Percentiles rank a stretch among this genome's conserved stretches.
Evolutionary conservation across 1,284 basidiomycete genomes (phyloP).

Genomic region (Puccinia polysora): DNA sequence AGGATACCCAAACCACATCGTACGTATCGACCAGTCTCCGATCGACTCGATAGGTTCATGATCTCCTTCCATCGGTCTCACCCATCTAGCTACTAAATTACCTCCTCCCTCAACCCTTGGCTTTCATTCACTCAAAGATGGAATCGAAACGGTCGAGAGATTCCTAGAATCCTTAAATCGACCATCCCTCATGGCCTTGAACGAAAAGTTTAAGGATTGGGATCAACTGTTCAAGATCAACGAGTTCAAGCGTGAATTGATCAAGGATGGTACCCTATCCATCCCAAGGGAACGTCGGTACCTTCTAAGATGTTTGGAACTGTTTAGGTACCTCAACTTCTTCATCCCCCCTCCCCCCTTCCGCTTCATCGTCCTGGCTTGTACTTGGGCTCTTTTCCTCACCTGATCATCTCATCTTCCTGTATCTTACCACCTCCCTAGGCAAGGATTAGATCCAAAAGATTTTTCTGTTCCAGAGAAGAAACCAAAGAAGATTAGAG

Average conservation of each 20-base stretch:
- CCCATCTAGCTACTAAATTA: background rate
- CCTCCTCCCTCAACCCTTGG: background rate
- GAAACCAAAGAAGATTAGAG: constrained; percentile 36
- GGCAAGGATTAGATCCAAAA: constrained; percentile 37
- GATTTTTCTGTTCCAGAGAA: background rate
- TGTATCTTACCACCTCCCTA: too few species aligned
- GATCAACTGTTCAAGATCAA: constrained; percentile 15
- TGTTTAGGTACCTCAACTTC: constrained; percentile 16
- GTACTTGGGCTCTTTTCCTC: too few species aligned
- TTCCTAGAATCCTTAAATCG: constrained; percentile 20
- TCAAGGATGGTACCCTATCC: constrained; percentile 11
- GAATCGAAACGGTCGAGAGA: constrained; percentile 13
- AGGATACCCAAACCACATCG: constrained; percentile 38
- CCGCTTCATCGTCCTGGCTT: background rate
- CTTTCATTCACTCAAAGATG: constrained; percentile 6
- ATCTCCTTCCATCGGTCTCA: background rate
- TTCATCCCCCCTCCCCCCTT: background rate
- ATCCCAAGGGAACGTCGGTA: constrained; percentile 28
- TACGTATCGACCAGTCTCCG: background rate
- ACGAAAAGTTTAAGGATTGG: constrained; percentile 16
- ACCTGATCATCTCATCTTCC: too few species aligned
- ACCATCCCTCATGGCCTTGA: constrained; percentile 1
- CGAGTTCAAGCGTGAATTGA: background rate
- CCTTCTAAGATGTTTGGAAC: constrained; percentile 20
- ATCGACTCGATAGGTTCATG: too few species aligned